These are phyloP conservation scores for Tylopilus subfusipes DNA, from an alignment of 768 basidiomycete species.

Conservation along the genomic window DNA sequence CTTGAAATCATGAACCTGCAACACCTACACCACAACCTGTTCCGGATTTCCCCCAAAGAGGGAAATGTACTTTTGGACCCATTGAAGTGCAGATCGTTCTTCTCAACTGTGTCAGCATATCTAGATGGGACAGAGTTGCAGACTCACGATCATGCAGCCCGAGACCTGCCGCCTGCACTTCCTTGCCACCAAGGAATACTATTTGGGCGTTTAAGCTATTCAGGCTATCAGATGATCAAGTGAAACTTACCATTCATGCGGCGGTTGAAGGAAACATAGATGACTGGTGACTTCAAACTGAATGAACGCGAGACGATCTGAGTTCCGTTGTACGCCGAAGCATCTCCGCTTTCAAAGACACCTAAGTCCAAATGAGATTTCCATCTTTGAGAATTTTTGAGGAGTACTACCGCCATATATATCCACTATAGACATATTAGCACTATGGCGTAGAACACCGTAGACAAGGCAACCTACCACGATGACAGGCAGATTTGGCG, in stretches of 20 bases:
- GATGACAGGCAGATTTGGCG: constrained; percentile 19
- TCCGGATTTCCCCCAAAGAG: not conserved
- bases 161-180: not conserved
- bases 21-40: not conserved
- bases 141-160: constrained; percentile 33
- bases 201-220: too few relatives aligned
- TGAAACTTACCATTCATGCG: constrained; percentile 22
- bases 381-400: too few relatives aligned
- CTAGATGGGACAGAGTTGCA: not conserved
- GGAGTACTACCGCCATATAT: not conserved
- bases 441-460: not conserved
- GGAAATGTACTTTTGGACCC: not conserved
- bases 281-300: not conserved
- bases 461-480: constrained; percentile 15
- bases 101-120: not conserved
- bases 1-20: too few relatives aligned
- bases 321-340: constrained; percentile 14
- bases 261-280: not conserved
- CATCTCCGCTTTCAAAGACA: constrained; percentile 6
- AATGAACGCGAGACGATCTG: constrained; percentile 19
- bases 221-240: too few relatives aligned
- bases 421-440: not conserved
- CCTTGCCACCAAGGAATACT: constrained; percentile 29
- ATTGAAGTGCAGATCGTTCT: constrained; percentile 1
- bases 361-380: constrained; percentile 2